Base-by-base conservation (phyloP, 345 rosid genomes). In the Gossypium ekmanianum region DNA sequence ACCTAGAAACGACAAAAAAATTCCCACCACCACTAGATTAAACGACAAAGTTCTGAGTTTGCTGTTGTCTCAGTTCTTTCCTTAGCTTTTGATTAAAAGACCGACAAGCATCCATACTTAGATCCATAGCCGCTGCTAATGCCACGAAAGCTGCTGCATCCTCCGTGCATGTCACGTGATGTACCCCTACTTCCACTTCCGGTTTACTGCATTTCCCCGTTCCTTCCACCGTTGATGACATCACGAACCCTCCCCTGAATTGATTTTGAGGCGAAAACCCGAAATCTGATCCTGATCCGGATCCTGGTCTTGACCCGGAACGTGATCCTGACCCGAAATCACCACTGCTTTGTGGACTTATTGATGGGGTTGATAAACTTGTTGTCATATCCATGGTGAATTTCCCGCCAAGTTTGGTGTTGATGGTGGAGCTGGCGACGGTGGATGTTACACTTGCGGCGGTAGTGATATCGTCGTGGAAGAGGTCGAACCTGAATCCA, bases 141-240 rank as follows among this genome's bases (percentile, higher is more conserved):
- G 97, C 98, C 88, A 92, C 97, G 76, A 82, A 92, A 3, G 88
- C 97, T 1, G 98, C 98, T 73, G 97, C 98, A 52, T 94, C 98
- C 91, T 92, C 98, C 65, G 90, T 91, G 85, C 98, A 94, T 24
- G 87, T 91, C 93, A 94, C 98, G 84, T 92, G 97, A 75, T 87
- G 91, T 44, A 92, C 89, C 7, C 98, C 97, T 0, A 94, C 86
- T 79, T 92, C 98, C 72, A 94, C 95, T 79, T 85, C 90, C 1
- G 95, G 91, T 73, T 80, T 90, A 9, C 91, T 81, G 52, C 81
- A 48, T 64, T 78, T 83, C 34, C 83, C 88, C 11, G 70, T 82
- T 0, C 93, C 97, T n/a, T 87, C 88, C 70, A 94, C 90, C 1
- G 88, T 88, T 1, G 98, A 84, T 17, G 97, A 92, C 98, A 94